Evolutionary conservation across 2,329 filamentous ascomycete species (phyloP).

Genomic region (Rhinocladiella similis): DNA sequence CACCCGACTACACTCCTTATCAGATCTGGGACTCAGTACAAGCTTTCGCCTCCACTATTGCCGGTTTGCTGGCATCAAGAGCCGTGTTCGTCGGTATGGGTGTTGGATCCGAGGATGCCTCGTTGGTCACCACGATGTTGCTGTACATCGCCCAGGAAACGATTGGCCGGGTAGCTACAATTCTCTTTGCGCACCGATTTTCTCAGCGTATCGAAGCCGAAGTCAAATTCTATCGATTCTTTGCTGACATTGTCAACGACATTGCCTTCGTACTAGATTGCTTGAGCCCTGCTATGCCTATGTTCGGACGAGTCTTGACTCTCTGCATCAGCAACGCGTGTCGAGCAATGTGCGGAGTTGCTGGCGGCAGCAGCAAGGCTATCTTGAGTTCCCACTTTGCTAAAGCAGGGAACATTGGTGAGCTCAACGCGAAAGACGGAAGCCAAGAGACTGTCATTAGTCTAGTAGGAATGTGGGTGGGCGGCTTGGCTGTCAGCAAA

Average conservation of each 20-base stretch:
- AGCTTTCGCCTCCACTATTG: constrained; percentile 81
- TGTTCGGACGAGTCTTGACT: constrained; percentile 55
- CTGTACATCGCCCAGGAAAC: constrained; percentile 82
- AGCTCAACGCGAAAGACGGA: constrained; percentile 93
- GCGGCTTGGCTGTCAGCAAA: constrained; percentile 75
- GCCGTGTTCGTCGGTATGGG: constrained; percentile 74
- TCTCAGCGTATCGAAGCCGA: constrained; percentile 84
- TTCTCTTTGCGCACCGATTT: constrained; percentile 79
- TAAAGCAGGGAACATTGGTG: constrained; percentile 79
- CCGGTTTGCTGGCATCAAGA: constrained; percentile 74
- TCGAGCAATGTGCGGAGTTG: constrained; percentile 78
- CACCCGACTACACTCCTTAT: constrained; percentile 65
- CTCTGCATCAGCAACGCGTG: constrained; percentile 63
- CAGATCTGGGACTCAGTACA: constrained; percentile 67
- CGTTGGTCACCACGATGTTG: constrained; percentile 55
- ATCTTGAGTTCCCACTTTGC: constrained; percentile 92
- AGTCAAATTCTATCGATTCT: constrained; percentile 84
- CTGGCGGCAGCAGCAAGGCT: constrained; percentile 86
- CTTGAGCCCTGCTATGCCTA: constrained; percentile 71
- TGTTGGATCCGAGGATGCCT: constrained; percentile 81
- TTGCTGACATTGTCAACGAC: constrained; percentile 88
- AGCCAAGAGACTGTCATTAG: constrained; percentile 94
- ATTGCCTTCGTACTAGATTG: constrained; percentile 82
- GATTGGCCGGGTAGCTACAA: constrained; percentile 78
- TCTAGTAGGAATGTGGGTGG: constrained; percentile 79